Conservation (phyloP, 768 basidiomycete genomes). For the Bullera alba region DNA sequence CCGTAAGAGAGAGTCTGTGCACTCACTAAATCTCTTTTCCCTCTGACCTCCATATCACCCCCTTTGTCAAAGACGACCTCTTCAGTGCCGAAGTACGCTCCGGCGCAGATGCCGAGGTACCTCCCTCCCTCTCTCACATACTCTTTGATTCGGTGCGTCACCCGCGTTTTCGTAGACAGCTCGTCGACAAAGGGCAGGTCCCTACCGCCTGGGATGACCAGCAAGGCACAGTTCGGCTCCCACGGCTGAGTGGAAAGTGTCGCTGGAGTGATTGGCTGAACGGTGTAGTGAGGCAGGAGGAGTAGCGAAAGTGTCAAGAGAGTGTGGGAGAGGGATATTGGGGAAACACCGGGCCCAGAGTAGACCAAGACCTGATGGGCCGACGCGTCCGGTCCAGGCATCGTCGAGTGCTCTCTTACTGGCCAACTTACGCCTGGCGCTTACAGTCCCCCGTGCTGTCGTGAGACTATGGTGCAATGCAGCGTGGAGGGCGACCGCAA, state of each 20-base stretch:
- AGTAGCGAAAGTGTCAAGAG: slow-evolving; percentile 44
- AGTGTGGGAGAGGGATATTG: slow-evolving; percentile 35
- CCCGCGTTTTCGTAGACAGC: slow-evolving; percentile 38
- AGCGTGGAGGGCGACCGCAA: background rate
- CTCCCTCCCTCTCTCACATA: slow-evolving; percentile 65
- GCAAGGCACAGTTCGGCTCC: slow-evolving; percentile 64
- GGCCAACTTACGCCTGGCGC: too few species aligned
- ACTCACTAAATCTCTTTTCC: slow-evolving; percentile 47
- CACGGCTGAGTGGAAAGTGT: slow-evolving; percentile 66
- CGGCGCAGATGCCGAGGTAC: slow-evolving; percentile 62
- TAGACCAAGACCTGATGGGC: slow-evolving; percentile 40
- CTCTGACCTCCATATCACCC: slow-evolving; percentile 46
- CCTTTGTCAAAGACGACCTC: slow-evolving; percentile 49
- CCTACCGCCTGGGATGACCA: slow-evolving; percentile 66
- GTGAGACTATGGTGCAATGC: too few species aligned
- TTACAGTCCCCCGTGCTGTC: too few species aligned
- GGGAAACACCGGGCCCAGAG: slow-evolving; percentile 40
- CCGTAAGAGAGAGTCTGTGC: background rate
- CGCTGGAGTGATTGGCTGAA: slow-evolving; percentile 60
- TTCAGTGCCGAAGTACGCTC: slow-evolving; percentile 53
- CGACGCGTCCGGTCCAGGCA: slow-evolving; percentile 30
- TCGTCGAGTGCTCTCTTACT: too few species aligned
- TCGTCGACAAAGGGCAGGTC: slow-evolving; percentile 49
- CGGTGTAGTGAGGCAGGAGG: slow-evolving; percentile 67
- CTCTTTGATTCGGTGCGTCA: slow-evolving; percentile 52